Evolutionary conservation across 2,329 filamentous ascomycete genomes (phyloP), one percentile per base, ranked within the genome.

Genomic region (Stagonosporopsis vannaccii): DNA sequence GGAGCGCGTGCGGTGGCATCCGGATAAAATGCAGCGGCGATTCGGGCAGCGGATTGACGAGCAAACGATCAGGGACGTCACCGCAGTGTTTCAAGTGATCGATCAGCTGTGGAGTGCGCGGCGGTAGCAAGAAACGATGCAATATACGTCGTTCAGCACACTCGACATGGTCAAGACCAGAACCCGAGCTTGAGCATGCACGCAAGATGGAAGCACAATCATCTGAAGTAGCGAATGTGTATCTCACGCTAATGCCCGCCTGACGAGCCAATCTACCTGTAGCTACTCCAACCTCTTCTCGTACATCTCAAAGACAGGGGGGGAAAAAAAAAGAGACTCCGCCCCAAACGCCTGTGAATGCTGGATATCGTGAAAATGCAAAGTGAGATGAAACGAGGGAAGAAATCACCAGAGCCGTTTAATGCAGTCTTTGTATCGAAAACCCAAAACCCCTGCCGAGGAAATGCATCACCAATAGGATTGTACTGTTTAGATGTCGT

Each of bases 21-120:
- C 95, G 4, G 95, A 99, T 78, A 99, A 98, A 81, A 90, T 98
- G 52, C 92, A 97, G 80, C 95, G 97, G 78, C 86, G 87, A 49
- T 88, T 96, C 58, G 91, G 92, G 3, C 79, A 85, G 56, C 81
- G 82, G 13, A 86, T 96, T 44, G 89, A 93, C 43, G 82, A 86
- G 22, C 83, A 83, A 3, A 86, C 90, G 3, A 88, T 96, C 83
- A 87, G 86, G 70, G 84, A 87, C 50, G 90, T 97, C 37, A 99
- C 94, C 11, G 90, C 90, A 6, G 88, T 97, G 9, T 99, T 98
- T 70, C 94, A 98, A 77, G 87, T 92, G 26, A 84, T 98, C 42
- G 95, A 99, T 79, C 82, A 80, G 47, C 77, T 97, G 67, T 96
- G 91, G 90, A 84, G 80, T 51, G 88, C 45, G 9, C 49, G 41